Conservation (phyloP, 495 filamentous ascomycete genomes). For the Lophiostoma macrostomum region DNA sequence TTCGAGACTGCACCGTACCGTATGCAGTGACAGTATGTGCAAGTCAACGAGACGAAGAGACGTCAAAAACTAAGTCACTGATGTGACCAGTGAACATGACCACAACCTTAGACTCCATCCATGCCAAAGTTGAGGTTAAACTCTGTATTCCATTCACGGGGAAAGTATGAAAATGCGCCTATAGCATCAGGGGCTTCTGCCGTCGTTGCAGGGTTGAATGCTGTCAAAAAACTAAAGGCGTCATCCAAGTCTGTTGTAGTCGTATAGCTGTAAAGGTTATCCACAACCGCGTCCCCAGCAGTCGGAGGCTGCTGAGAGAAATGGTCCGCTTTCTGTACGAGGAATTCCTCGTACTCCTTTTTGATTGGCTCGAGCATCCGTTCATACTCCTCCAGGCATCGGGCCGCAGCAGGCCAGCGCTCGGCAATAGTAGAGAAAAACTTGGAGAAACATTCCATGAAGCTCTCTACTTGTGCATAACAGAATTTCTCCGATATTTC, state of each 20-base stretch:
- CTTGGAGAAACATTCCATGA: conserved; percentile 14
- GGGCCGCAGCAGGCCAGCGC: conserved; percentile 20
- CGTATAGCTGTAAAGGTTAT: no score
- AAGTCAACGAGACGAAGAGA: not conserved
- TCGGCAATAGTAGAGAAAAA: conserved; percentile 24
- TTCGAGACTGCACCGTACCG: no score
- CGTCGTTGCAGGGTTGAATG: conserved; percentile 14
- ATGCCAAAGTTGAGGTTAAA: conserved; percentile 21
- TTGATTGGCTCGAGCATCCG: conserved; percentile 10
- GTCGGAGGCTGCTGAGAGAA: not conserved
- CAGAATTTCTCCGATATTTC: conserved; percentile 17
- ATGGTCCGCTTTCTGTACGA: conserved; percentile 8
- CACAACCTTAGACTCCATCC: no score
- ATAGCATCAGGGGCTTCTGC: conserved; percentile 4
- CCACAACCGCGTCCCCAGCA: not conserved
- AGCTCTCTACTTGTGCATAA: conserved; percentile 13
- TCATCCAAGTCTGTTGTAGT: conserved; percentile 8
- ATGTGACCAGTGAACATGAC: no score
- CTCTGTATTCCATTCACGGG: conserved; percentile 20
- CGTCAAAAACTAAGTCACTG: not conserved
- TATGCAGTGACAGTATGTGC: no score
- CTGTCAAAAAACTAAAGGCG: conserved; percentile 15
- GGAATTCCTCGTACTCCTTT: conserved; percentile 23
- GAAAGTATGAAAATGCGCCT: conserved; percentile 5
- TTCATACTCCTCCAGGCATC: conserved; percentile 27